These are phyloP conservation scores for thale cress (Arabidopsis thaliana) DNA, from an alignment of 345 rosid genomes.

Conservation along the genomic window TAIR10.1 NC_003070.9:7487501-7488000, in stretches of 20 bases:
- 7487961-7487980: constrained; percentile 97
- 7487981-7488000: constrained; percentile 88
- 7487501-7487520: constrained; percentile 7
- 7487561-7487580: constrained; percentile 98
- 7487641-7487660: constrained; percentile 91
- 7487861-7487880: constrained; percentile 8
- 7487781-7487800: constrained; percentile 89
- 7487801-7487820: constrained; percentile 87
- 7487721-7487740: constrained; percentile 38
- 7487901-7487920: constrained; percentile 33
- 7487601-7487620: constrained; percentile 91
- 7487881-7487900: constrained; percentile 10
- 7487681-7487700: constrained; percentile 10
- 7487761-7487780: constrained; percentile 87
- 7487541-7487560: constrained; percentile 26
- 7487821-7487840: constrained; percentile 56
- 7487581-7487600: constrained; percentile 93
- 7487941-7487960: constrained; percentile 92
- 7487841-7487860: background rate
- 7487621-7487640: constrained; percentile 87
- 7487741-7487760: constrained; percentile 84
- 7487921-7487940: constrained; percentile 92
- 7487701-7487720: constrained; percentile 3
- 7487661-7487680: constrained; percentile 53
- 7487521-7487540: constrained; percentile 16